Percentiles rank a stretch among this genome's conserved stretches.
phyloP scores from a whole-genome alignment of 441 rosid genomes.

The Populus hybrid region DNA sequence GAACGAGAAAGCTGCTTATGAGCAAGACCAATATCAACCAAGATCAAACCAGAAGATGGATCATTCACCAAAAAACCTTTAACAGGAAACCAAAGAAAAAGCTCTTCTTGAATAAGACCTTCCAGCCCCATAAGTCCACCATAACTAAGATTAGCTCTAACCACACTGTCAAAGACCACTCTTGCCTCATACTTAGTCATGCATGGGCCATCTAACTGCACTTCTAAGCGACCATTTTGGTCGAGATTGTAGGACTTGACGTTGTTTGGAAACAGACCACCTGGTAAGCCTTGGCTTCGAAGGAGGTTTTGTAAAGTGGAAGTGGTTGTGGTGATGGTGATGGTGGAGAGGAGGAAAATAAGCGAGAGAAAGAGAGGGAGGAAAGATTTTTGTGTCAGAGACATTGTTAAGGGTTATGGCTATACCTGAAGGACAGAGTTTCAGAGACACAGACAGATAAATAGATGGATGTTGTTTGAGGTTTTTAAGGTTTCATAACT shows the following conservation, averaged over 20 bases:
- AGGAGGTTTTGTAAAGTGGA: slow-evolving; percentile 59
- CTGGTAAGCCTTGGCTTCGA: slow-evolving; percentile 75
- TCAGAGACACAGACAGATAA: slow-evolving; percentile 4
- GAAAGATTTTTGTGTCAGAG: slow-evolving; percentile 36
- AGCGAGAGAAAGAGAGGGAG: slow-evolving; percentile 21
- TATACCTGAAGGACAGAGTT: neutral
- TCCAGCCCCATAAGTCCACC: slow-evolving; percentile 76
- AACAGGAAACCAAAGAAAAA: slow-evolving; percentile 86
- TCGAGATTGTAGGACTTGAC: slow-evolving; percentile 56
- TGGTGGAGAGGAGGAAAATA: slow-evolving; percentile 23
- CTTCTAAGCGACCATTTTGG: slow-evolving; percentile 56
- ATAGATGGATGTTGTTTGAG: neutral
- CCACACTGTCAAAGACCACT: slow-evolving; percentile 62
- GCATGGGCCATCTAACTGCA: slow-evolving; percentile 63
- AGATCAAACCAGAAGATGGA: slow-evolving; percentile 78
- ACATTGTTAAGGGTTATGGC: slow-evolving; percentile 21
- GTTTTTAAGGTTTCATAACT: neutral
- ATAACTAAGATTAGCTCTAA: slow-evolving; percentile 75
- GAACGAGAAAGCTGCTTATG: slow-evolving; percentile 79
- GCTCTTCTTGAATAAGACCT: slow-evolving; percentile 84
- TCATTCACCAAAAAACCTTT: slow-evolving; percentile 71
- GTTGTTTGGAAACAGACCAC: slow-evolving; percentile 71
- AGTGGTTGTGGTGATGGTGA: slow-evolving; percentile 14
- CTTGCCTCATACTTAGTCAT: slow-evolving; percentile 71
- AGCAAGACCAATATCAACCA: slow-evolving; percentile 84